Evolutionary conservation across 257 asterid genomes (phyloP), one percentile per base, ranked within the genome.

Genomic region (Verbascum thapsus): DNA sequence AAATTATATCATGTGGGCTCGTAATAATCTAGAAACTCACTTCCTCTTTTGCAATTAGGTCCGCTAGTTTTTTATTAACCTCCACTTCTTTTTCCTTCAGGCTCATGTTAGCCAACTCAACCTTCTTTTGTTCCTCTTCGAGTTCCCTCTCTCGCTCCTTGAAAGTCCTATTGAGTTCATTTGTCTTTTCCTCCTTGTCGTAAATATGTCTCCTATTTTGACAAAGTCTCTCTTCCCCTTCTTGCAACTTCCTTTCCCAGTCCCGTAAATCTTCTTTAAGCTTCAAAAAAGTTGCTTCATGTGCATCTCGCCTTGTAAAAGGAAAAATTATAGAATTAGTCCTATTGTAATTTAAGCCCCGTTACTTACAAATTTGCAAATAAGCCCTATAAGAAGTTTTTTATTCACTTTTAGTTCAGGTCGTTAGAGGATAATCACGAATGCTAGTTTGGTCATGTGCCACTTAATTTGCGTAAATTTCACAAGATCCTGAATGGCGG

Each of bases 161-260:
- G 63, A 81, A 61, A 49, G 16, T 68, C 81, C 76, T 75, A 61
- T 85, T 77, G 49, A 62, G 37, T 71, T 64, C 88, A 43, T 71
- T 77, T 19, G 71, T 75, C 66, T 73, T 86, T 64, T 86, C 96
- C 81, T 91, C 96, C 80, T 83, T 83, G 79, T 91, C 95, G 57
- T 78, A 76, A 72, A 88, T 54, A 19, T 61, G 61, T 74, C 95
- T 83, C 72, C 92, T 80, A 45, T 72, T 74, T 68, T 85, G 89
- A 63, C 84, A 79, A 37, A 84, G 77, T 75, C 82, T 86, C 80
- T 86, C 90, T 80, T 91, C 96, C 45, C 81, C 87, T 80, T 86
- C 96, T 74, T 86, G 98, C 68, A 91, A 80, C 74, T 83, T 86
- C 64, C 72, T 81, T 72, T 88, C 96, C 96, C 95, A 84, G 66